phyloP scores from a whole-genome alignment of 2,329 filamentous ascomycete species.

The Nemania sp. region DNA sequence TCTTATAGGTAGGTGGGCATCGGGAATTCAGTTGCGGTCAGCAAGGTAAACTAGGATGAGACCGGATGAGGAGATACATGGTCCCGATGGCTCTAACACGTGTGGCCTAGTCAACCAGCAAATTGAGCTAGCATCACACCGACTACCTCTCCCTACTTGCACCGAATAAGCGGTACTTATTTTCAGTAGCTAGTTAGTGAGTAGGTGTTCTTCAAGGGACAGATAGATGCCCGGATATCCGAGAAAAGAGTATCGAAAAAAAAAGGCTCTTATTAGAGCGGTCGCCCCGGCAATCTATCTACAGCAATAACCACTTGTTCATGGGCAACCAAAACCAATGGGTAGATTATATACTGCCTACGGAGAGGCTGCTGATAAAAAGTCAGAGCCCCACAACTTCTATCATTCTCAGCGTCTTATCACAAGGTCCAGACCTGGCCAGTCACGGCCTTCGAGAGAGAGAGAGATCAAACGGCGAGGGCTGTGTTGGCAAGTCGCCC shows the following conservation, averaged over 20 bases:
- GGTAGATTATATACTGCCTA: not conserved
- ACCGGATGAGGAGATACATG: not conserved
- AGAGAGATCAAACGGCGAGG: slow-evolving; percentile 8
- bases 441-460: slow-evolving; percentile 6
- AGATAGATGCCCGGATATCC: not conserved
- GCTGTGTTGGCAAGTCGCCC: slow-evolving; percentile 25
- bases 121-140: slow-evolving; percentile 11
- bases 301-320: no score
- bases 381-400: slow-evolving; percentile 9
- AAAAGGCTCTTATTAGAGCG: no score
- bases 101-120: not conserved
- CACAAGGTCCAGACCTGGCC: slow-evolving; percentile 18
- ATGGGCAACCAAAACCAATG: no score
- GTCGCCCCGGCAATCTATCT: no score
- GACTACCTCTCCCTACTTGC: slow-evolving; percentile 14
- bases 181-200: not conserved
- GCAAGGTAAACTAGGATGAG: not conserved
- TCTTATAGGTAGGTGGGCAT: not conserved
- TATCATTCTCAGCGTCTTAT: slow-evolving; percentile 17
- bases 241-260: not conserved
- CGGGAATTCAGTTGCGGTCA: not conserved
- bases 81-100: not conserved
- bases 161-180: no score
- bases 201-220: not conserved
- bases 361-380: not conserved